Percentiles rank a stretch among this genome's conserved stretches.
These are phyloP conservation scores for Psophocarpus tetragonolobus DNA, from an alignment of 306 rosid genomes.

Conservation along the genomic window DNA sequence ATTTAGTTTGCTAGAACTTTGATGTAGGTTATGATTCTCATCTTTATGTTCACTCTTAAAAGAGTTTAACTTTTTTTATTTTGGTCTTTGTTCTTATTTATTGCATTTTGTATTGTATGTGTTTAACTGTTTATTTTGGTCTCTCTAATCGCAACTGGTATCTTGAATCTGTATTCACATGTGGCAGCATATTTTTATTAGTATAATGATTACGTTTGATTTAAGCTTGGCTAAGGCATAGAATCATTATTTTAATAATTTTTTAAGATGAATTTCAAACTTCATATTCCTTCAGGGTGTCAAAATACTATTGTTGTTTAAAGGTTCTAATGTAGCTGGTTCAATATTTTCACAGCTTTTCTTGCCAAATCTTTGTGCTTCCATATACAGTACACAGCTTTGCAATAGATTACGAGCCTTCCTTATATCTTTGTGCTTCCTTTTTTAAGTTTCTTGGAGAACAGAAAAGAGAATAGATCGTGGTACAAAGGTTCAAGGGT, in stretches of 20 bases:
- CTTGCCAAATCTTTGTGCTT: conserved; percentile 90
- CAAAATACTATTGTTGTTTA: conserved; percentile 19
- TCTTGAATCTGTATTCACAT: no score
- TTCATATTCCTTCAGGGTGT: conserved; percentile 27
- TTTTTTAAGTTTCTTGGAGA: conserved; percentile 91
- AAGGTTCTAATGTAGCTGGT: conserved; percentile 32
- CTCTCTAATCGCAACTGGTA: no score
- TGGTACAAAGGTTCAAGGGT: conserved; percentile 96
- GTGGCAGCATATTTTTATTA: neutral
- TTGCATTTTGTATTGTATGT: no score
- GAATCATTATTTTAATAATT: conserved; percentile 1
- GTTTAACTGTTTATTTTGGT: no score
- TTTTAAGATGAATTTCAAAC: conserved; percentile 20
- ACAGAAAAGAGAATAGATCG: conserved; percentile 84
- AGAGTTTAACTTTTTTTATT: neutral
- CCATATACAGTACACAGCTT: conserved; percentile 93
- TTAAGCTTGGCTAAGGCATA: conserved; percentile 3
- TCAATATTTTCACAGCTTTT: conserved; percentile 59
- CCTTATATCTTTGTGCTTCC: conserved; percentile 93
- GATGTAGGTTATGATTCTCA: neutral
- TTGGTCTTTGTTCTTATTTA: neutral
- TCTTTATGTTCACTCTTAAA: conserved; percentile 9
- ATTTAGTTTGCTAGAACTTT: neutral
- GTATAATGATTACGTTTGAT: neutral
- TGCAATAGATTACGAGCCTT: conserved; percentile 80